These are phyloP conservation scores for Gynostemma pentaphyllum DNA, from an alignment of 306 rosid species.

Conservation along the genomic window DNA sequence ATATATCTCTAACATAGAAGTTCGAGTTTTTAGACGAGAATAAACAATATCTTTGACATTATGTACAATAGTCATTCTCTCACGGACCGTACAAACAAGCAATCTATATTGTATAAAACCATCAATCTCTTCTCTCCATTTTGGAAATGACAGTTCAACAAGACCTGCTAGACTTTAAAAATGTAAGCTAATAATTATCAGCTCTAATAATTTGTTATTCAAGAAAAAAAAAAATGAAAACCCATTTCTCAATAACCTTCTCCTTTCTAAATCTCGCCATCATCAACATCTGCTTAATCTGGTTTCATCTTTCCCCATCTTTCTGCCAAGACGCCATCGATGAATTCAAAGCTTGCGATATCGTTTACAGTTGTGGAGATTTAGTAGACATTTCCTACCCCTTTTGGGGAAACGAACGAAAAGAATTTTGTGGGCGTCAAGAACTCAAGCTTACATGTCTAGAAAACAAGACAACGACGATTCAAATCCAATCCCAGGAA, in stretches of 20 bases:
- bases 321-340: neutral
- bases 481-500: neutral
- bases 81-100: no score
- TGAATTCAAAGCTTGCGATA: neutral
- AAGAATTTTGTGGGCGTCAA: neutral
- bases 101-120: no score
- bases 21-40: no score
- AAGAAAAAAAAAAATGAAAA: neutral
- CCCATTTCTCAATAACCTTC: neutral
- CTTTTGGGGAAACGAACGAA: slow-evolving; percentile 13
- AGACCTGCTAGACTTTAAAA: no score
- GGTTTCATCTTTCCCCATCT: neutral
- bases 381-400: slow-evolving; percentile 20
- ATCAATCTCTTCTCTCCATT: no score
- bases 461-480: neutral
- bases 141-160: no score
- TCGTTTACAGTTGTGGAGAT: slow-evolving; percentile 17
- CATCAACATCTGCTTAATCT: neutral
- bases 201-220: neutral
- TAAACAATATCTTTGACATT: no score
- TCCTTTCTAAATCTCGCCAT: neutral
- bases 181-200: no score
- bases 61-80: no score
- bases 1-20: no score
- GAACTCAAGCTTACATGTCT: slow-evolving; percentile 8